phyloP scores from a whole-genome alignment of 2,329 filamentous ascomycete species.

The Cladorrhinum sp. region DNA sequence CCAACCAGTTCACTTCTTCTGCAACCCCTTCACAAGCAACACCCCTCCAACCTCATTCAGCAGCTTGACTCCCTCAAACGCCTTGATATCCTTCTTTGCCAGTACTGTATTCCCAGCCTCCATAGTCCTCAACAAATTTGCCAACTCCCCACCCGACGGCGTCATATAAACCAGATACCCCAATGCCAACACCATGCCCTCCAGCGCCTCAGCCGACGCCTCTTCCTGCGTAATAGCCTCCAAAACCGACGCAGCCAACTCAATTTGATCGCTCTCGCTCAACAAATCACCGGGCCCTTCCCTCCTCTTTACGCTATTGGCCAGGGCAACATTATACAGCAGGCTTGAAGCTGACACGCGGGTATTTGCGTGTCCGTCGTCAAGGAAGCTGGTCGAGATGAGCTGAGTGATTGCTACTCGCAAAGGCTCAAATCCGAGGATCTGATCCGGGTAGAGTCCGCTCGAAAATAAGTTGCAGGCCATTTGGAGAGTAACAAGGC shows the following conservation, averaged over 20 bases:
- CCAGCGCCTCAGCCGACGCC: constrained; percentile 66
- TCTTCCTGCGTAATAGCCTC: constrained; percentile 65
- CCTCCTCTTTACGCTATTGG: constrained; percentile 64
- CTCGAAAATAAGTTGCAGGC: constrained; percentile 82
- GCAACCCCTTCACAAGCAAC: constrained; percentile 50
- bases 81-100: constrained; percentile 50
- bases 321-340: constrained; percentile 74
- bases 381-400: constrained; percentile 74
- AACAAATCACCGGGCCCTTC: constrained; percentile 57
- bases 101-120: constrained; percentile 66
- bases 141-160: constrained; percentile 68
- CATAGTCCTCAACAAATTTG: constrained; percentile 74
- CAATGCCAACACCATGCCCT: constrained; percentile 71
- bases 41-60: constrained; percentile 53
- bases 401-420: constrained; percentile 62
- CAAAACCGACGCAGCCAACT: constrained; percentile 75
- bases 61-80: constrained; percentile 57
- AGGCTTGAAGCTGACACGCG: constrained; percentile 80
- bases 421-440: constrained; percentile 52
- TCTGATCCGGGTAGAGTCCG: constrained; percentile 63
- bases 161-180: constrained; percentile 73
- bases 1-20: constrained; percentile 27
- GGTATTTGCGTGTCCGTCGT: constrained; percentile 68
- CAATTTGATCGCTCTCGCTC: constrained; percentile 69
- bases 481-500: constrained; percentile 79